A percentile compares a stretch with the other conserved stretches of the same genome.
These are phyloP conservation scores for Anastatica hierochuntica DNA, from an alignment of 345 rosid genomes.

Conservation along the genomic window DNA sequence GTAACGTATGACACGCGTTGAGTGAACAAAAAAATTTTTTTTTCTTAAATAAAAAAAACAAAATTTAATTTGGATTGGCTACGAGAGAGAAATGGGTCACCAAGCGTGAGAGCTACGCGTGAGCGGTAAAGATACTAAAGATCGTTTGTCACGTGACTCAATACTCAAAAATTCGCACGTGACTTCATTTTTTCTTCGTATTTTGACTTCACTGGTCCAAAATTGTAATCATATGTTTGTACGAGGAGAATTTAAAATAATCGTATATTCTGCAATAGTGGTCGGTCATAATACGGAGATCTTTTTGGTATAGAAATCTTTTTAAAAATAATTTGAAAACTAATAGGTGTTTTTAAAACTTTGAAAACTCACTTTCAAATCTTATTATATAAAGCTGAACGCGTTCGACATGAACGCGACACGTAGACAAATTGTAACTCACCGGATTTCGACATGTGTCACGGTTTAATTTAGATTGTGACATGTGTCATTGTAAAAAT, in stretches of 20 bases:
- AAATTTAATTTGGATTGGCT: constrained; percentile 3
- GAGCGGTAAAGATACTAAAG: constrained; percentile 22
- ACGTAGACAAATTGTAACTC: no score
- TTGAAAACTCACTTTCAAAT: no score
- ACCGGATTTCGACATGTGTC: no score
- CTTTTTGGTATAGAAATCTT: no score
- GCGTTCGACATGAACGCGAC: no score
- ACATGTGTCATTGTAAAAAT: no score
- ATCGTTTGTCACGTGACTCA: constrained; percentile 21
- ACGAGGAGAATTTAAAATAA: constrained; percentile 7
- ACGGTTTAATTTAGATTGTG: no score
- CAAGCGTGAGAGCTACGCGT: constrained; percentile 28
- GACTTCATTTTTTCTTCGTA: not conserved
- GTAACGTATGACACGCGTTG: constrained; percentile 8
- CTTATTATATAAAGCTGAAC: no score
- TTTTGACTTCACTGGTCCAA: constrained; percentile 9
- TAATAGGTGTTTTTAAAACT: no score
- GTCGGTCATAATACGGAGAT: no score
- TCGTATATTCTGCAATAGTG: not conserved
- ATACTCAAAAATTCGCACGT: constrained; percentile 13
- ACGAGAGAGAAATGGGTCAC: constrained; percentile 23
- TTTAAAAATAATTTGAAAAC: no score
- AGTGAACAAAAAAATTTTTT: not conserved
- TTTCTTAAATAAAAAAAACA: not conserved
- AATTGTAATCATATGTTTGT: constrained; percentile 7